Evolutionary conservation across 179 eudicot species (phyloP), one percentile per base, ranked within the genome.

Genomic region (Silene noctiflora): DNA sequence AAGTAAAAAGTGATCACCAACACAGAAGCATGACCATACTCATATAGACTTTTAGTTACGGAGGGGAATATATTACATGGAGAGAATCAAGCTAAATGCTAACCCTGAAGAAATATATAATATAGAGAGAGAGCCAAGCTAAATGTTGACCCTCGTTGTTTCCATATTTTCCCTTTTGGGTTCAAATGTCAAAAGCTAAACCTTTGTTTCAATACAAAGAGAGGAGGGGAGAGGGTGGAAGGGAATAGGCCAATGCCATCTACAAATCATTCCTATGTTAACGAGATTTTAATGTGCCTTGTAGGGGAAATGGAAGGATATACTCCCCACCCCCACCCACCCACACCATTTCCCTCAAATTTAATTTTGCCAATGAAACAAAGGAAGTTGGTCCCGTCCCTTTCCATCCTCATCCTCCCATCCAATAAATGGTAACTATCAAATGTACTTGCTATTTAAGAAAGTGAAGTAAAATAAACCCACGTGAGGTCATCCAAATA

Each of bases 401-500:
- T 55, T 14, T 17, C 20, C 60, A 9, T 14, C n/a, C n/a, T 14
- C 17, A 55, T 55, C 60, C 60, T 55, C 12, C 60, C 60, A 55
- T n/a, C 20, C 6, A 55, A 55, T 4, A 55, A n/a, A 55, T 97
- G 90, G 64, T 93, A 93, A 17, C 97, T 97, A 75, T 95, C 90
- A 35, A 4, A 62, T 17, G 19, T 10, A 51, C 7, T 21, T 11
- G 20, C 14, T 56, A n/a, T 13, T 42, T 97, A 13, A 20, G 22
- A 65, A 60, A 22, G 42, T 46, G 60, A 31, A 42, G 44, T 29
- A 27, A 95, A 46, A 48, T 22, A 25, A 22, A 73, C 95, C 85
- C 87, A 94, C 97, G 89, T 86, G 74, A 95, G 99, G 71, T 95
- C 98, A 83, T 95, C 97, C 67, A 95, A 88, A 73, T 85, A 82